Conservation (phyloP, 1,284 basidiomycete genomes). For the Sanghuangporus weigelae region DNA sequence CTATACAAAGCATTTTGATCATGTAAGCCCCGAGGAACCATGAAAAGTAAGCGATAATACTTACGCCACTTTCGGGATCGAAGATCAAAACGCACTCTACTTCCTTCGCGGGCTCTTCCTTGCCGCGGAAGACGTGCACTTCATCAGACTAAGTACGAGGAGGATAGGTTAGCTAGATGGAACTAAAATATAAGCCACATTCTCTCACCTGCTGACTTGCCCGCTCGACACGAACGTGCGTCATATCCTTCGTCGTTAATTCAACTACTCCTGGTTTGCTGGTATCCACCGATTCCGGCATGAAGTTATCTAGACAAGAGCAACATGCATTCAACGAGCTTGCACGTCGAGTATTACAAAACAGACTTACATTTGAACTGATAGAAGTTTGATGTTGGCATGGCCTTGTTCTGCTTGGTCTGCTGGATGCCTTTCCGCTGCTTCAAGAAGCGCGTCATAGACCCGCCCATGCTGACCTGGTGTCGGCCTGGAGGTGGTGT, state of each 20-base stretch:
- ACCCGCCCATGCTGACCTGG: conserved; percentile 49
- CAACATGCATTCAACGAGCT: conserved; percentile 2
- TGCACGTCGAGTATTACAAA: neutral
- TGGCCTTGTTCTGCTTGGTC: conserved; percentile 17
- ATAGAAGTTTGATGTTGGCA: conserved; percentile 62
- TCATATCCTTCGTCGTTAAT: conserved; percentile 46
- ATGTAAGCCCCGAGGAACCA: neutral
- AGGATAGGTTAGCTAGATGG: neutral
- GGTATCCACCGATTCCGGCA: conserved; percentile 61
- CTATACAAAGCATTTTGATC: conserved; percentile 48
- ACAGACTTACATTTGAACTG: conserved; percentile 58
- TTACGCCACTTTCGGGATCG: conserved; percentile 63
- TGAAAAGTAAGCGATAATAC: conserved; percentile 24
- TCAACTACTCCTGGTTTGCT: conserved; percentile 59
- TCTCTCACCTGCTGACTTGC: conserved; percentile 50
- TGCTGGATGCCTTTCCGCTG: conserved; percentile 43
- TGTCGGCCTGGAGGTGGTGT: conserved; percentile 51
- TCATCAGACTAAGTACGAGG: conserved; percentile 41
- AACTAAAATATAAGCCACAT: neutral
- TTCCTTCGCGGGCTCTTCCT: conserved; percentile 53
- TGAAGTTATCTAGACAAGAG: conserved; percentile 57
- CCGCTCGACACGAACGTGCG: conserved; percentile 53
- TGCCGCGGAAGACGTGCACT: conserved; percentile 51
- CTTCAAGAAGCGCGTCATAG: conserved; percentile 52
- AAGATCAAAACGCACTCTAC: conserved; percentile 72